A percentile compares a stretch with the other conserved stretches of the same genome.
Conservation (phyloP, 2,329 filamentous ascomycete genomes). For the Truncatella angustata region DNA sequence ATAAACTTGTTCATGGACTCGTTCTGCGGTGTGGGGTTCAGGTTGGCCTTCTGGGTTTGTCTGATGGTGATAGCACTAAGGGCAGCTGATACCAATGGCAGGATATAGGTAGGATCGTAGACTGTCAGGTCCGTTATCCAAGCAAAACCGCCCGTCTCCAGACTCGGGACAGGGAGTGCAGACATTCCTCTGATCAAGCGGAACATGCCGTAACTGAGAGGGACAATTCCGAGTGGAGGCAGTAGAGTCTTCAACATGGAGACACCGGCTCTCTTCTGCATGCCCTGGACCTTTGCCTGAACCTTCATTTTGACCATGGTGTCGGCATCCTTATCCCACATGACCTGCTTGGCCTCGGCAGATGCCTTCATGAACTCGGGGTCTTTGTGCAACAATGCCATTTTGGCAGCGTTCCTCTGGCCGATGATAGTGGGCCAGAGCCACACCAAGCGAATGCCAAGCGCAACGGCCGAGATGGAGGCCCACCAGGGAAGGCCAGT, state of each 20-base stretch:
- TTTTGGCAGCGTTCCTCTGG: constrained; percentile 60
- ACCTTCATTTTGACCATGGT: constrained; percentile 42
- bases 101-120: constrained; percentile 72
- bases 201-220: constrained; percentile 80
- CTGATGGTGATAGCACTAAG: constrained; percentile 50
- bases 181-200: constrained; percentile 73
- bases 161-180: constrained; percentile 73
- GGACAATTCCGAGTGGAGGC: constrained; percentile 58
- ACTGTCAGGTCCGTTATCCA: constrained; percentile 81
- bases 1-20: constrained; percentile 39
- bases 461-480: constrained; percentile 64
- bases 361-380: constrained; percentile 52
- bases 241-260: constrained; percentile 48
- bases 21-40: constrained; percentile 28
- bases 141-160: constrained; percentile 66
- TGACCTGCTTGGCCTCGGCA: constrained; percentile 48
- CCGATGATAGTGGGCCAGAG: constrained; percentile 64
- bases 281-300: constrained; percentile 43
- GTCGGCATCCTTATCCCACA: constrained; percentile 35
- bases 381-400: constrained; percentile 55
- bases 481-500: constrained; percentile 79
- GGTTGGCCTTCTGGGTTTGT: constrained; percentile 20
- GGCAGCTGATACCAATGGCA: constrained; percentile 62
- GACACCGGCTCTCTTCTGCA: constrained; percentile 57
- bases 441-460: constrained; percentile 63